A percentile compares a stretch with the other conserved stretches of the same genome.
Evolutionary conservation across 2,329 filamentous ascomycete species (phyloP).

Genomic region (Onygenales sp.): DNA sequence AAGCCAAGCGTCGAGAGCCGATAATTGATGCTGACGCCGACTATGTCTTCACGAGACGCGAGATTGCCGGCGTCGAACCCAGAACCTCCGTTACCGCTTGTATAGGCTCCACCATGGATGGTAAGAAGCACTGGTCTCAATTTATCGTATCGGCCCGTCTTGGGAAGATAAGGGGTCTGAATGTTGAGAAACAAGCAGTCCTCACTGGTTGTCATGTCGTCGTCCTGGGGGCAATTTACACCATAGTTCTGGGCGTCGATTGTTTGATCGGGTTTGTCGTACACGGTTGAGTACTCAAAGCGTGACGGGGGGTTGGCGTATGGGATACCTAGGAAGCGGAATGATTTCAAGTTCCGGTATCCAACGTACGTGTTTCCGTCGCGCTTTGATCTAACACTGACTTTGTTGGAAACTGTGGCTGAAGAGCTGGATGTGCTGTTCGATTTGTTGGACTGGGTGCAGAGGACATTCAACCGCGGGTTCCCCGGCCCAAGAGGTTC

Average conservation of each 20-base stretch:
- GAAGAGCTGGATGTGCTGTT: too few relatives aligned
- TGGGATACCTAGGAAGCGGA: not conserved
- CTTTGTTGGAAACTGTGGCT: too few relatives aligned
- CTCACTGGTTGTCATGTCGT: not conserved
- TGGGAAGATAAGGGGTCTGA: not conserved
- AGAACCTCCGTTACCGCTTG: conserved; percentile 41
- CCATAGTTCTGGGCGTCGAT: not conserved
- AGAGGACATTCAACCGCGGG: too few relatives aligned
- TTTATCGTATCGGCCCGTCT: not conserved
- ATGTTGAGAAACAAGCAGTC: not conserved
- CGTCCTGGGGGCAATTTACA: not conserved
- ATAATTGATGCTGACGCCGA: conserved; percentile 41
- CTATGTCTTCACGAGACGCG: conserved; percentile 27
- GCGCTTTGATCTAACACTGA: too few relatives aligned
- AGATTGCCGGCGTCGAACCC: conserved; percentile 37
- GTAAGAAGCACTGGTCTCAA: conserved; percentile 40
- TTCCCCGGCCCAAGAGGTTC: too few relatives aligned
- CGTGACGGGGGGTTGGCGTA: not conserved
- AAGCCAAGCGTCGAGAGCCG: conserved; percentile 38
- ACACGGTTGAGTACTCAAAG: not conserved
- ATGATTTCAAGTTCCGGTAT: not conserved
- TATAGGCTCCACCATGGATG: conserved; percentile 45
- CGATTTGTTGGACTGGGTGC: too few relatives aligned
- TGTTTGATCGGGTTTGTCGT: not conserved
- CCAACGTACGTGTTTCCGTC: too few relatives aligned